phyloP scores from a whole-genome alignment of 352 stramenopile genomes.

The Phytopythium kandeliae region DNA sequence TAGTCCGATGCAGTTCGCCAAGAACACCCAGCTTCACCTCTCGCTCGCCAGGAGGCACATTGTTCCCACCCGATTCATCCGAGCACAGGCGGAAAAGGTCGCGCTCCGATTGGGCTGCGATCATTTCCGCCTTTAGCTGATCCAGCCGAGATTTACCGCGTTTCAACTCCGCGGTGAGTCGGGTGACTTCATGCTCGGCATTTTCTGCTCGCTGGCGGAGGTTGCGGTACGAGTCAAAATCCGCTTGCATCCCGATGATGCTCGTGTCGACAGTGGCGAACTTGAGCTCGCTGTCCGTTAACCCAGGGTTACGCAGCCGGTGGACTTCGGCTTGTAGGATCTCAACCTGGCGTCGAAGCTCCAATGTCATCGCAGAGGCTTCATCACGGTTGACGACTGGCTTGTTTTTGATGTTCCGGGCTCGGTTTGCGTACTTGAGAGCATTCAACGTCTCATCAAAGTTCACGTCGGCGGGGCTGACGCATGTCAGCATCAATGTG shows the following conservation, averaged over 20 bases:
- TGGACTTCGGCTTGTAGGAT: conserved; percentile 81
- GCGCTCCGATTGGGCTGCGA: conserved; percentile 76
- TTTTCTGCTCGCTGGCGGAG: conserved; percentile 68
- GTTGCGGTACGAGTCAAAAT: conserved; percentile 75
- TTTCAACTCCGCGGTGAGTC: conserved; percentile 72
- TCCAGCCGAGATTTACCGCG: conserved; percentile 73
- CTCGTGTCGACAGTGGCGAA: conserved; percentile 51
- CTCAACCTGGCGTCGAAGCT: conserved; percentile 74
- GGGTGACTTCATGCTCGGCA: conserved; percentile 72
- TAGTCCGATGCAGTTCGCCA: not conserved
- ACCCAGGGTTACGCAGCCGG: conserved; percentile 68
- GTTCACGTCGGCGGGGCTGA: conserved; percentile 89
- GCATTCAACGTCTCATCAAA: conserved; percentile 91
- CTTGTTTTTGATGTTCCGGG: conserved; percentile 89
- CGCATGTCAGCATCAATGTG: conserved; percentile 91
- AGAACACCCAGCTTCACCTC: conserved; percentile 63
- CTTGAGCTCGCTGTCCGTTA: conserved; percentile 77
- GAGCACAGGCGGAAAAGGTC: conserved; percentile 72
- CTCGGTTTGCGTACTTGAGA: conserved; percentile 90
- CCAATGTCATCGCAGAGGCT: conserved; percentile 58
- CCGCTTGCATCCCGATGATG: conserved; percentile 56
- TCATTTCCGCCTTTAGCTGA: conserved; percentile 81
- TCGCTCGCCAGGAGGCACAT: conserved; percentile 26
- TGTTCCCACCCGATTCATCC: conserved; percentile 32
- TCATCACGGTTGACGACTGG: conserved; percentile 84